These are phyloP conservation scores for Myxozyma mucilagina DNA, from an alignment of 805 yeast species.

Conservation along the genomic window DNA sequence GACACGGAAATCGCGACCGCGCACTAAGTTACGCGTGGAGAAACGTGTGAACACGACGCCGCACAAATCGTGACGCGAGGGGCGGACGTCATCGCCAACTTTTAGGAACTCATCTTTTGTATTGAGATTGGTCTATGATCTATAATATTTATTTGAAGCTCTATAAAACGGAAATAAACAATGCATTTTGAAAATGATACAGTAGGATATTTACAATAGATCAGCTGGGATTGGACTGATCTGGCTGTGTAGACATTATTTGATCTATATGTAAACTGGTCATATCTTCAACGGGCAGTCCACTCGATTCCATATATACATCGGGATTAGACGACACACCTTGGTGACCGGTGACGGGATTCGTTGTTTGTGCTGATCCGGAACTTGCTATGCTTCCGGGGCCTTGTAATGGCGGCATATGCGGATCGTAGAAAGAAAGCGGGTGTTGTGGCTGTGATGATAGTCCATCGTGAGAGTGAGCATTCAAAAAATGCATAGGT, in stretches of 20 bases:
- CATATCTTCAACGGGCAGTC: background rate
- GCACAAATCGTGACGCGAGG: background rate
- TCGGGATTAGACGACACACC: background rate
- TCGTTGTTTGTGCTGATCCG: background rate
- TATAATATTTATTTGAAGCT: too few species aligned
- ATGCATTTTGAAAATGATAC: background rate
- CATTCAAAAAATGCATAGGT: background rate
- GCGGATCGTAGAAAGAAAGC: background rate
- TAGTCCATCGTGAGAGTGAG: background rate
- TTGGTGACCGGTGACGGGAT: background rate
- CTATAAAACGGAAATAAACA: too few species aligned
- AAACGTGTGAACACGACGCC: background rate
- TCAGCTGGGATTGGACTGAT: background rate
- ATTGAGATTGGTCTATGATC: too few species aligned
- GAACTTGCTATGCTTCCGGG: background rate
- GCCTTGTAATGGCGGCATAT: background rate
- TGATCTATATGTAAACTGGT: conserved; percentile 1
- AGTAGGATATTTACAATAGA: background rate
- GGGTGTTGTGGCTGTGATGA: background rate
- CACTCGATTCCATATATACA: conserved; percentile 1
- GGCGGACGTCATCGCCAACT: too few species aligned
- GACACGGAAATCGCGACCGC: too few species aligned
- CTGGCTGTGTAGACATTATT: background rate
- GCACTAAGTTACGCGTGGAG: background rate
- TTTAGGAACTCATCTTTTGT: background rate